These are phyloP conservation scores for Metschnikowia arizonensis DNA, from an alignment of 805 yeast species.

Conservation along the genomic window DNA sequence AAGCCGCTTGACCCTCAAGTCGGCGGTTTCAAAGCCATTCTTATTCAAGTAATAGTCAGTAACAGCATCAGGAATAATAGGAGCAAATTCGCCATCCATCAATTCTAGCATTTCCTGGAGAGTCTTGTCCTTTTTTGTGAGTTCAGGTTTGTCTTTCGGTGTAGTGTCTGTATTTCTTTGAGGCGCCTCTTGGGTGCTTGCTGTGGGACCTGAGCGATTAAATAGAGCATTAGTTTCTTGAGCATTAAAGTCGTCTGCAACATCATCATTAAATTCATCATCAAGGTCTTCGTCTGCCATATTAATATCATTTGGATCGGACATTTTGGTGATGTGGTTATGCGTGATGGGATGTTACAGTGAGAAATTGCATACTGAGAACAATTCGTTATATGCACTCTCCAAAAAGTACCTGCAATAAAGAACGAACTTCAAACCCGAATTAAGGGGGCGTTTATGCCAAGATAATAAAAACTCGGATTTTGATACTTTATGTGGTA, in stretches of 20 bases:
- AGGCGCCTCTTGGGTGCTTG: not conserved
- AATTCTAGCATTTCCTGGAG: conserved; percentile 77
- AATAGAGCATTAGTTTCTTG: not conserved
- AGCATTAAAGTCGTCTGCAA: conserved; percentile 11
- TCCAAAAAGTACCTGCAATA: not conserved
- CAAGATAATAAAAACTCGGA: no score
- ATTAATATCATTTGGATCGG: conserved; percentile 1
- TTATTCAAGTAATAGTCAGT: conserved; percentile 86
- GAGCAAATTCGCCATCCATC: conserved; percentile 88
- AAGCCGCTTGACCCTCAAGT: conserved; percentile 67
- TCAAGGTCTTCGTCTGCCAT: conserved; percentile 20
- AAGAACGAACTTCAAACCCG: not conserved
- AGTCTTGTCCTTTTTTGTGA: conserved; percentile 75
- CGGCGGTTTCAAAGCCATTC: conserved; percentile 80
- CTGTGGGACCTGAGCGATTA: not conserved
- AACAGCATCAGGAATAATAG: conserved; percentile 94
- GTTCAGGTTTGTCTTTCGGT: conserved; percentile 51
- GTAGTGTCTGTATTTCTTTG: conserved; percentile 10
- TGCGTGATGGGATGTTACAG: not conserved
- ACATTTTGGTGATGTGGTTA: not conserved
- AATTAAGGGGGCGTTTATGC: no score
- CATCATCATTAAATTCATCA: conserved; percentile 24
- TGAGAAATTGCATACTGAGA: not conserved
- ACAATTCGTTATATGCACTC: not conserved
- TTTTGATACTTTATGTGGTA: no score